Conservation (phyloP, 768 basidiomycete genomes). For the Hygrophorus russula region DNA sequence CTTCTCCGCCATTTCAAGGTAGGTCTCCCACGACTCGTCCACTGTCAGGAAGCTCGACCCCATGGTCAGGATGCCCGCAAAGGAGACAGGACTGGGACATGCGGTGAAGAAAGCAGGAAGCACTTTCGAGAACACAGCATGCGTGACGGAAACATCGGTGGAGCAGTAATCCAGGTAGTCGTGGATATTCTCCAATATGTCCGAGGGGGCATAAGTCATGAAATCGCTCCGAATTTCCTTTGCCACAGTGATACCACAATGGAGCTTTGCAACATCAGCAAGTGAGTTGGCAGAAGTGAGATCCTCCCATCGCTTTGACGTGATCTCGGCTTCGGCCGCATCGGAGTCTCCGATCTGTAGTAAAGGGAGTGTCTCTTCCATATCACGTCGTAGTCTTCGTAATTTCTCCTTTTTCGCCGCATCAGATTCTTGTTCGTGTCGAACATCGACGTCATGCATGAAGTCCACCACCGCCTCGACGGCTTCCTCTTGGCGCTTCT, state of each 20-base stretch:
- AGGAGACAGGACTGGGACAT: constrained; percentile 89
- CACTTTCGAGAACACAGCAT: constrained; percentile 64
- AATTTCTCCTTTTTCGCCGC: constrained; percentile 33
- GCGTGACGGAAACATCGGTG: constrained; percentile 75
- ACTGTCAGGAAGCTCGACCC: constrained; percentile 86
- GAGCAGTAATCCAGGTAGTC: constrained; percentile 82
- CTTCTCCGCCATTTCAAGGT: constrained; percentile 66
- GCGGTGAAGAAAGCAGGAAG: constrained; percentile 72
- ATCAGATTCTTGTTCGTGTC: constrained; percentile 37
- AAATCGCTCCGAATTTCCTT: constrained; percentile 73
- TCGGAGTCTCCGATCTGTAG: constrained; percentile 10
- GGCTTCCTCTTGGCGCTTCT: constrained; percentile 50
- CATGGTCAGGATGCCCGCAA: constrained; percentile 87
- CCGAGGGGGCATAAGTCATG: constrained; percentile 53
- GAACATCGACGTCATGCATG: constrained; percentile 31
- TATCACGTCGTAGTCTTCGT: constrained; percentile 20
- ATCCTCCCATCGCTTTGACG: constrained; percentile 76
- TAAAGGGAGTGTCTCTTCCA: constrained; percentile 27
- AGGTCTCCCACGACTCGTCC: constrained; percentile 80
- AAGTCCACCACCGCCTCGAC: constrained; percentile 42
- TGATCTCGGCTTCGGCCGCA: constrained; percentile 16
- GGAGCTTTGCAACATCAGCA: constrained; percentile 81
- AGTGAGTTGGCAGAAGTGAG: constrained; percentile 88
- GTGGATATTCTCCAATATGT: constrained; percentile 52
- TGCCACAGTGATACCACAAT: constrained; percentile 72